Evolutionary conservation across 2,329 filamentous ascomycete species (phyloP).

Genomic region (Aspergillus caelatus): DNA sequence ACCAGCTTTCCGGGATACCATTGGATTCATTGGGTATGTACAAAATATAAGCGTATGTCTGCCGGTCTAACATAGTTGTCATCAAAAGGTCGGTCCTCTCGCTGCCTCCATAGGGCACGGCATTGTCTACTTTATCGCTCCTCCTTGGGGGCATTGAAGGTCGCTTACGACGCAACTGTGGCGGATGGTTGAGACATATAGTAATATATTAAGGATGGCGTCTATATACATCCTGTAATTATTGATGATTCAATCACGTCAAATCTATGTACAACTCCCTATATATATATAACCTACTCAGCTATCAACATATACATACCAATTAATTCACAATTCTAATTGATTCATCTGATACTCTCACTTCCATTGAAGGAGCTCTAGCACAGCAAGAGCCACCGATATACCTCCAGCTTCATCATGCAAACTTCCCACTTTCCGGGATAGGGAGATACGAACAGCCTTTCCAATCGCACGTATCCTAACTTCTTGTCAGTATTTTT

Average conservation of each 20-base stretch:
- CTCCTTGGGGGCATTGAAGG: background rate
- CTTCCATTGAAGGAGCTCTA: no score
- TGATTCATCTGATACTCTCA: background rate
- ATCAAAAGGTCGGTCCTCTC: background rate
- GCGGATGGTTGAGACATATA: background rate
- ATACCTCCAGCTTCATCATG: background rate
- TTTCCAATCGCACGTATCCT: slow-evolving; percentile 31
- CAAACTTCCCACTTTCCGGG: slow-evolving; percentile 21
- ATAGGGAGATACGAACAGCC: slow-evolving; percentile 23
- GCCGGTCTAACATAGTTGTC: background rate
- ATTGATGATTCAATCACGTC: background rate
- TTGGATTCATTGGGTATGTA: slow-evolving; percentile 41
- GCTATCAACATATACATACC: background rate
- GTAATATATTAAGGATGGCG: fast-evolving
- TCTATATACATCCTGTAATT: background rate
- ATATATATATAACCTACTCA: background rate
- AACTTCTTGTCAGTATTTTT: background rate
- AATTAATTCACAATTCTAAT: fast-evolving
- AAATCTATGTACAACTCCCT: background rate
- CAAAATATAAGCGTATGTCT: background rate
- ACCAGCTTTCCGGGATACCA: slow-evolving; percentile 39
- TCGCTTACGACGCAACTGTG: background rate
- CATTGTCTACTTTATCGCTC: background rate
- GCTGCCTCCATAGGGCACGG: background rate
- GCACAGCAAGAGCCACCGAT: background rate